Evolutionary conservation across 2,329 filamentous ascomycete species (phyloP), one percentile per base, ranked within the genome.

Genomic region (Periconia sp.): DNA sequence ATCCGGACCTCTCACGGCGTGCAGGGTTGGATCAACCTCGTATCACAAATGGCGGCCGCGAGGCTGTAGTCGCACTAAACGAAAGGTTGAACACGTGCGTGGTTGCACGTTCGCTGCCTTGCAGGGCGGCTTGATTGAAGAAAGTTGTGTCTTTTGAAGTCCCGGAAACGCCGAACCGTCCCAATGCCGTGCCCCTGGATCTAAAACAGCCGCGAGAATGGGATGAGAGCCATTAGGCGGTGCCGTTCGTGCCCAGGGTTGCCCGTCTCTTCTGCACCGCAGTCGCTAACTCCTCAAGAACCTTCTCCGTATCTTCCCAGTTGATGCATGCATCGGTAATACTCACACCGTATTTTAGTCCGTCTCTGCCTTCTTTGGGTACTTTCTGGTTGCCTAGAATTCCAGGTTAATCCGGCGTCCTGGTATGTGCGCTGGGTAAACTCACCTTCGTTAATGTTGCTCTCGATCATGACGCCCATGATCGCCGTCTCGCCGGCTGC

Each of bases 401-500:
- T 17, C n/a, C 11, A 31, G 16, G 43, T 59, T 36, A 59, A 50
- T 21, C 19, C 16, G 17, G 33, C 37, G 29, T 29, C 29, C 11
- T 44, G 23, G 16, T 25, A 15, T 15, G 26, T 24, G 10, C n/a
- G 22, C 21, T 19, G 16, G 11, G 41, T 29, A 9, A n/a, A 66
- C 78, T 63, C 70, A 87, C 88, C 92, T 76, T 96, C 92, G 63
- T 92, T 87, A 74, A 97, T 95, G 72, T 97, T 89, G 72, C 89
- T 95, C 78, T 99, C 94, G 63, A 99, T 95, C 94, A 99, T 99
- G 47, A 97, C 89, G 62, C 94, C 94, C 84, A 96, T 92, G 65
- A 99, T 94, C 35, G 79, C 87, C 3, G 81, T 81, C 76, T 97
- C 92, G 24, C 94, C 94, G 44, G 81, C 83, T 40, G 86, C 80